These are phyloP conservation scores for Botrytis porri DNA, from an alignment of 2,329 filamentous ascomycete genomes.

Conservation along the genomic window DNA sequence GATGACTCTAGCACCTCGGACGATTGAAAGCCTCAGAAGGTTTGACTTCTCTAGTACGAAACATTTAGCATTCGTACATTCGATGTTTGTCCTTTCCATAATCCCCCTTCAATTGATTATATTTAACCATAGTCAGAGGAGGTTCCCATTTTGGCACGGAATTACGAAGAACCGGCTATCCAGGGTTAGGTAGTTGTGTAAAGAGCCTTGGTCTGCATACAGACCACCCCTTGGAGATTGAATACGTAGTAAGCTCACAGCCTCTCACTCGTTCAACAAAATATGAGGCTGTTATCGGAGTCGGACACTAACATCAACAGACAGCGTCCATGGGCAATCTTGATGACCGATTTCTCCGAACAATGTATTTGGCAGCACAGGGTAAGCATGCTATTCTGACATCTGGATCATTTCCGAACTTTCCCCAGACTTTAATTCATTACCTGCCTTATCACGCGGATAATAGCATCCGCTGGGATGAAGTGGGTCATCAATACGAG, in stretches of 20 bases:
- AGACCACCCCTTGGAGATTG: constrained; percentile 58
- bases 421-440: constrained; percentile 17
- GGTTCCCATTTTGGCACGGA: constrained; percentile 52
- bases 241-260: constrained; percentile 60
- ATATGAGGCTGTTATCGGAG: neutral
- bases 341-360: constrained; percentile 61
- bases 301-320: constrained; percentile 40
- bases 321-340: constrained; percentile 80
- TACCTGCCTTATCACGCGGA: constrained; percentile 9
- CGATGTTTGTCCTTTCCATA: constrained; percentile 58
- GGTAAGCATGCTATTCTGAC: constrained; percentile 40
- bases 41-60: constrained; percentile 80
- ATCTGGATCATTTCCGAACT: constrained; percentile 16
- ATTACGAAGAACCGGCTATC: constrained; percentile 63
- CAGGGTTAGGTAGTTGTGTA: constrained; percentile 68
- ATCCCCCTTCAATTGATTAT: neutral
- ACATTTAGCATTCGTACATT: constrained; percentile 77
- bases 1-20: constrained; percentile 53
- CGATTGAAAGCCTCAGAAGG: constrained; percentile 65
- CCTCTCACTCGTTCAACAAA: neutral
- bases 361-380: constrained; percentile 56
- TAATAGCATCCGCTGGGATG: neutral
- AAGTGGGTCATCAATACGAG: constrained; percentile 11
- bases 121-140: constrained; percentile 43
- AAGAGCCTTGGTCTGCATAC: constrained; percentile 59